Base-by-base conservation (phyloP, 2,329 filamentous ascomycete species). In the Leptographium lundbergii region DNA sequence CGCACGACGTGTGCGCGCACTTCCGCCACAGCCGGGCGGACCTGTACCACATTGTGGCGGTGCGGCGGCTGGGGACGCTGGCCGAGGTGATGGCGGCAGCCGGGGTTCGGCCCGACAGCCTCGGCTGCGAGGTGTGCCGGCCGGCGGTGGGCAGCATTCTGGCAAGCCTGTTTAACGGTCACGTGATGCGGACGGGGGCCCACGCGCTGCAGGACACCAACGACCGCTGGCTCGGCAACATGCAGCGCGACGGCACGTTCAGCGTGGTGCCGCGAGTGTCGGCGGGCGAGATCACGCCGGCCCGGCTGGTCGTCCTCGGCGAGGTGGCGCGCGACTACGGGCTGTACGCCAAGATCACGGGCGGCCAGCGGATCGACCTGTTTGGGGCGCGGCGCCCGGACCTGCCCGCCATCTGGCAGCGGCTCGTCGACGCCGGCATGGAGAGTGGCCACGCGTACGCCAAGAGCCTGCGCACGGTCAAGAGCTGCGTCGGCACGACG, bases 381-480 rank as follows among this genome's bases (percentile, higher is more conserved):
- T 96, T 96, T 67, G 91, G 91, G 48, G 91, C 91, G 0, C 85
- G 85, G 72, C 95, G 95, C 73, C 87, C 94, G 64, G 89, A 96
- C 69, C 77, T 96, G 22, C 77, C 88, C 2, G 79, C 80, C 17
- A 96, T 96, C 66, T 96, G 91, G 91, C 81, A 81, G 51, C 81
- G 84, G 65, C 78, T 96, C 3, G 81, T 95, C 10, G 85, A 88
- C 59, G 91, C 87, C 1, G 91, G 91, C 24, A 87, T 96, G 85
- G 91, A 96, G 71, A 90, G 86, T 62, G 91, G 91, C 0, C 90
- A 96, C 68, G 91, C 89, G 0, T 96, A 96, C 69, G 91, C 89
- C 48, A 96, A 96, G 74, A 87, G 88, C 5, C 77, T 96, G 53
- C 80, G 91, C 52, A 95, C 91, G 0, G 89, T 96, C 68, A 96